Conservation (phyloP, 805 yeast genomes). For the Isabelozyma rhagii region DNA sequence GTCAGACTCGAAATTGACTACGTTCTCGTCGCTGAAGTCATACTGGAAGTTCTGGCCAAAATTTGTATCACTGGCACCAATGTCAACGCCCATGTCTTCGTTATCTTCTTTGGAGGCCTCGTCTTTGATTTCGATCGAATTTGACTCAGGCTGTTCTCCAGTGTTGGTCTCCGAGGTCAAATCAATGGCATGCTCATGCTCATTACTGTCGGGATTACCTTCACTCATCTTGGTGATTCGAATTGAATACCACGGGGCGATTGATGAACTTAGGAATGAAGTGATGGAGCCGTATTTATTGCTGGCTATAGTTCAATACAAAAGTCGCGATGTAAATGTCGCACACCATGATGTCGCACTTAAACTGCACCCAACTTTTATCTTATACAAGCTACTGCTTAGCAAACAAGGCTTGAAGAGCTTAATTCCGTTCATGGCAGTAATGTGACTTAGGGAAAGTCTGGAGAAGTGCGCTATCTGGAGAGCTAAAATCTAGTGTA, state of each 20-base stretch:
- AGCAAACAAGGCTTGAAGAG: no score
- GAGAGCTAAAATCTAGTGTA: no score
- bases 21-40: neutral
- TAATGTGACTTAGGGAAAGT: no score
- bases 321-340: no score
- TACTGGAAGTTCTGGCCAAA: neutral
- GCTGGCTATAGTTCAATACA: neutral
- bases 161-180: slow-evolving; percentile 14
- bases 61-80: neutral
- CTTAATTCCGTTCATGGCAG: no score
- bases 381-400: no score
- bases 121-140: no score
- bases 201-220: slow-evolving; percentile 6
- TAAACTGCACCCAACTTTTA: no score
- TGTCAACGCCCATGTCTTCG: neutral
- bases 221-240: neutral
- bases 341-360: no score
- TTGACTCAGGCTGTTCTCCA: slow-evolving; percentile 1
- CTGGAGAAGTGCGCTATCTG: no score
- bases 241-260: neutral
- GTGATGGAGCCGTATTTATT: neutral
- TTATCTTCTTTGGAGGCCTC: no score
- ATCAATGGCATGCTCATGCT: slow-evolving; percentile 10
- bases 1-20: neutral
- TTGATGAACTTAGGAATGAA: neutral